Evolutionary conservation across 2,329 filamentous ascomycete genomes (phyloP), one percentile per base, ranked within the genome.

Genomic region (Neofusicoccum ribis): DNA sequence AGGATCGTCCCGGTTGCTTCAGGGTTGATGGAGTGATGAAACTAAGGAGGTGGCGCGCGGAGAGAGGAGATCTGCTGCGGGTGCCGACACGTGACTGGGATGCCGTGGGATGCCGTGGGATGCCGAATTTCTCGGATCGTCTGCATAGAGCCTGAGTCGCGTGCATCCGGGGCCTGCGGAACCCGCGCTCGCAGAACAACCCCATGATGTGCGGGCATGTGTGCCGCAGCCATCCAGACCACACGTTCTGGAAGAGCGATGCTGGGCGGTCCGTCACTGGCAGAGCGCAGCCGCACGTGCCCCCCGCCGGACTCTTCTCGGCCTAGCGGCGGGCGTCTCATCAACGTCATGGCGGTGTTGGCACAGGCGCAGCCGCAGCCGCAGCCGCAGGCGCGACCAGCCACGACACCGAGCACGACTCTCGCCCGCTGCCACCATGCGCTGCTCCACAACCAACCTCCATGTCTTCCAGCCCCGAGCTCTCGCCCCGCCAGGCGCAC

Each of bases 401-500:
- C 12, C 27, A 11, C 6, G 37, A 39, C 27, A 15, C 14, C 36
- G 43, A 31, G 36, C 43, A 44, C 54, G 20, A 34, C 12, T 20
- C 51, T 62, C 34, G 27, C 59, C 34, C 20, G 46, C 59, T 6
- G 20, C 17, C 36, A 51, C 36, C 46, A 62, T 62, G 59, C 17
- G 43, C 14, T 39, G 31, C 15, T 7, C 14, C 46, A 43, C 20
- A 36, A 51, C 20, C 59, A 43, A 8, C 46, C 17, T 3, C 6
- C 34, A 62, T 62, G 59, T 17, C 59, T 12, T 54, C 64, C 46
- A 34, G 60, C 39, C 44, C 71, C 54, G 66, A 70, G 49, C 77
- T 84, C 52, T 79, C 81, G 20, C 71, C 81, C 34, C 73, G 75
- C 63, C 82, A 84, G 70, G 77, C 78, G 17, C 79, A 82, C 66